Conservation (phyloP, 1,139 yeast species). For the Yamadazyma pseudoaaseri region DNA sequence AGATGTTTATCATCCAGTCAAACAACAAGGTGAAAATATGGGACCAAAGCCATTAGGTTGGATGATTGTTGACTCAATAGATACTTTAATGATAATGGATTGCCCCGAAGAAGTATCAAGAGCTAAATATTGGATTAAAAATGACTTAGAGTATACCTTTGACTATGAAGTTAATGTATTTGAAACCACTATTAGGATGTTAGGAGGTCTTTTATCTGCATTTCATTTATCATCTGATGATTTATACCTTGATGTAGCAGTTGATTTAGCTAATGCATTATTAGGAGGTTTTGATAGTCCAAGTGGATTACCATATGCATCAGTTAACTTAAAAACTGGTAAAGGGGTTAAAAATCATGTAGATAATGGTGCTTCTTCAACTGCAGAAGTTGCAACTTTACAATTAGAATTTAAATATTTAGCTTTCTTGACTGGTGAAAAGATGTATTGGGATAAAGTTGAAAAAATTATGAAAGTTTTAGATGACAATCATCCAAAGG, state of each 20-base stretch:
- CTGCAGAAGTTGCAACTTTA: slow-evolving; percentile 88
- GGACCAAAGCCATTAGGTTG: slow-evolving; percentile 86
- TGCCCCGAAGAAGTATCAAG: slow-evolving; percentile 60
- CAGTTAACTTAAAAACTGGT: slow-evolving; percentile 69
- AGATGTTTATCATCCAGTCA: slow-evolving; percentile 46
- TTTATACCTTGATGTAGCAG: slow-evolving; percentile 74
- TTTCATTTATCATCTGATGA: slow-evolving; percentile 70
- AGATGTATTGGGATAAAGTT: slow-evolving; percentile 71
- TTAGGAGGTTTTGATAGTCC: slow-evolving; percentile 64
- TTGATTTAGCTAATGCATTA: slow-evolving; percentile 65
- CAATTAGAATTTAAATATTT: slow-evolving; percentile 88
- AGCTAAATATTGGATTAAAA: slow-evolving; percentile 74
- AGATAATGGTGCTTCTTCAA: slow-evolving; percentile 67
- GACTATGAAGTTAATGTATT: slow-evolving; percentile 80
- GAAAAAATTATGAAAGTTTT: slow-evolving; percentile 71
- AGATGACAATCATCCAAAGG: slow-evolving; percentile 55
- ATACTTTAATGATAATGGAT: slow-evolving; percentile 81
- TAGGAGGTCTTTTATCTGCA: slow-evolving; percentile 88
- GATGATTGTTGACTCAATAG: slow-evolving; percentile 90
- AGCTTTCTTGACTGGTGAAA: slow-evolving; percentile 76
- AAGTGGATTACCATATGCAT: slow-evolving; percentile 74
- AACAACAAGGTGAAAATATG: slow-evolving; percentile 69
- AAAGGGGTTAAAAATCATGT: slow-evolving; percentile 60
- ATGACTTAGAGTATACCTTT: slow-evolving; percentile 47
- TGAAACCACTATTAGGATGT: slow-evolving; percentile 91